Conservation (phyloP, 768 basidiomycete genomes). For the Mycena galericulata region DNA sequence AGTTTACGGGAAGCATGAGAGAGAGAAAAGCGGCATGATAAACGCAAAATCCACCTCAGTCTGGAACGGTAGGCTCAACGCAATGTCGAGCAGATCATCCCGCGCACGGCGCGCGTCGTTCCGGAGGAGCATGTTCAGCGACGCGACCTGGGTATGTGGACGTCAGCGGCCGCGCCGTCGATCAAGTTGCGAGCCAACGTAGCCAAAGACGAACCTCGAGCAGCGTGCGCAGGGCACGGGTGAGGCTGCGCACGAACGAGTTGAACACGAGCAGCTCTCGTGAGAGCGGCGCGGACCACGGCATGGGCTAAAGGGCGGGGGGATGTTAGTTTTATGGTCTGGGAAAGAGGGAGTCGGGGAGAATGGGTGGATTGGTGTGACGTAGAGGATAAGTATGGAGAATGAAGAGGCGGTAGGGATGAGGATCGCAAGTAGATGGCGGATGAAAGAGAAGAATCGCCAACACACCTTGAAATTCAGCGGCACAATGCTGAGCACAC, state of each 20-base stretch:
- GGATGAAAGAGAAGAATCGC: too few relatives aligned
- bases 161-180: background rate
- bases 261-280: conserved; percentile 98
- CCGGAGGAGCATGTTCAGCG: conserved; percentile 93
- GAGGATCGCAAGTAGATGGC: too few relatives aligned
- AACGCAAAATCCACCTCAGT: conserved; percentile 68
- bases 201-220: conserved; percentile 67
- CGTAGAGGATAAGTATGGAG: too few relatives aligned
- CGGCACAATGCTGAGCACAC: conserved; percentile 95
- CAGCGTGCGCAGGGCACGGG: conserved; percentile 89
- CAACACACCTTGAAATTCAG: conserved; percentile 90
- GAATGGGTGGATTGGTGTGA: too few relatives aligned
- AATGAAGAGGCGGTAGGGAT: too few relatives aligned
- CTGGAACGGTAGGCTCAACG: conserved; percentile 94
- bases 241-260: conserved; percentile 93
- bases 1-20: background rate
- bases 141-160: conserved; percentile 57
- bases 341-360: too few relatives aligned
- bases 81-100: conserved; percentile 93
- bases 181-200: background rate
- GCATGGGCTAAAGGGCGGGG: conserved; percentile 69
- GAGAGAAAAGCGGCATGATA: background rate
- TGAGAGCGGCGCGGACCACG: conserved; percentile 97
- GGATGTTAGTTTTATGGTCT: background rate
- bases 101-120: conserved; percentile 87